Conservation (phyloP, 2,329 filamentous ascomycete species). For the Cladosporium sp. region DNA sequence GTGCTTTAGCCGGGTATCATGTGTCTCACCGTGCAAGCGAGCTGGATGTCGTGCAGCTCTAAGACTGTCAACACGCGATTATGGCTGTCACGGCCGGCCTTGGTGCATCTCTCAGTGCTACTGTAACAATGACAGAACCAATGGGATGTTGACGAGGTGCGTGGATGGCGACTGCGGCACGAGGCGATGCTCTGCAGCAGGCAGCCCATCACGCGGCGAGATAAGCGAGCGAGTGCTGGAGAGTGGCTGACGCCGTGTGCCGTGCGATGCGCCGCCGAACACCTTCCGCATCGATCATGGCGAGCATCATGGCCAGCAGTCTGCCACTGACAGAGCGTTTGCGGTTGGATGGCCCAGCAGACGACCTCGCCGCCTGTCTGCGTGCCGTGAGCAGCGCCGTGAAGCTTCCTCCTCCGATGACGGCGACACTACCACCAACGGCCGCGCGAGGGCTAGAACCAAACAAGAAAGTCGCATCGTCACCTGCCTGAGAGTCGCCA, state of each 20-base stretch:
- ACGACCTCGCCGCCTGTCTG: not conserved
- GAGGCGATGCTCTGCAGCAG: not conserved
- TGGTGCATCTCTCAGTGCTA: not conserved
- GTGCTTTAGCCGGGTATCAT: too few species aligned
- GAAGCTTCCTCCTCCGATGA: constrained; percentile 9
- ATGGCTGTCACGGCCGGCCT: too few species aligned
- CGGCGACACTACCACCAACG: not conserved
- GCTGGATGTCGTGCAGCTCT: too few species aligned
- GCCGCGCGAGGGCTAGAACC: not conserved
- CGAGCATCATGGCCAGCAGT: not conserved
- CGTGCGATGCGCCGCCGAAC: not conserved
- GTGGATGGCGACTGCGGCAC: constrained; percentile 1
- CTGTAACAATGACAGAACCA: not conserved
- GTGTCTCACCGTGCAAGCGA: too few species aligned
- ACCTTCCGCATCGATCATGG: constrained; percentile 1
- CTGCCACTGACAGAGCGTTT: not conserved
- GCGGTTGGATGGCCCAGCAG: not conserved
- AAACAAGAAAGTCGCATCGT: constrained; percentile 12
- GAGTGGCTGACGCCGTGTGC: not conserved
- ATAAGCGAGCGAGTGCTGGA: constrained; percentile 2
- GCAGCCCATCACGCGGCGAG: not conserved
- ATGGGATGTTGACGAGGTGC: not conserved
- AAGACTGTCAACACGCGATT: too few species aligned
- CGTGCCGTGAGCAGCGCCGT: not conserved
- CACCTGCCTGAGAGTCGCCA: not conserved